These are phyloP conservation scores for Candida argentea DNA, from an alignment of 805 yeast genomes.

Conservation along the genomic window DNA sequence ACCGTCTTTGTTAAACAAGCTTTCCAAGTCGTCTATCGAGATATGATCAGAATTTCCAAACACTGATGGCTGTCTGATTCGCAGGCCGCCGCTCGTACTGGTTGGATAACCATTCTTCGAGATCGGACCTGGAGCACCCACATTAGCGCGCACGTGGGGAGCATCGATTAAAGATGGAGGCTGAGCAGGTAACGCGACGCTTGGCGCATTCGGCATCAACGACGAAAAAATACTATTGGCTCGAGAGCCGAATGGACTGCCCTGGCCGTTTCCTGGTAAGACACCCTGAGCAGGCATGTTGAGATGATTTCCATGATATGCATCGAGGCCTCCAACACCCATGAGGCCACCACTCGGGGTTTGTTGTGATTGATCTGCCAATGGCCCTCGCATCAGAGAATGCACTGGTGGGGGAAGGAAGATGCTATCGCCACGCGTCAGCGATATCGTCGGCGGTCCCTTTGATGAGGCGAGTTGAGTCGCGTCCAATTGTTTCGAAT, in stretches of 20 bases:
- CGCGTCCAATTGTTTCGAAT: conserved; percentile 5
- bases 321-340: no score
- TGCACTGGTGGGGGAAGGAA: conserved; percentile 27
- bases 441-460: conserved; percentile 2
- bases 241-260: conserved; percentile 8
- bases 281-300: no score
- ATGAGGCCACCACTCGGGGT: no score
- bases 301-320: no score
- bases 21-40: conserved; percentile 23
- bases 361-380: no score
- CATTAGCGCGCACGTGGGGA: no score
- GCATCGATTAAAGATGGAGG: no score
- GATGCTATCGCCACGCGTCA: conserved; percentile 30
- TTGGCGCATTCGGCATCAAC: conserved; percentile 27
- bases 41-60: conserved; percentile 11
- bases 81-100: no score
- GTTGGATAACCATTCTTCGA: no score
- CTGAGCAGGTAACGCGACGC: no score
- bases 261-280: background rate
- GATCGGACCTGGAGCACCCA: no score
- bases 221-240: conserved; percentile 31
- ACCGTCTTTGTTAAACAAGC: conserved; percentile 21
- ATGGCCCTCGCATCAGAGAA: conserved; percentile 7
- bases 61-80: no score
- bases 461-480: background rate